Conservation (phyloP, 495 filamentous ascomycete species). For the Evernia prunastri region DNA sequence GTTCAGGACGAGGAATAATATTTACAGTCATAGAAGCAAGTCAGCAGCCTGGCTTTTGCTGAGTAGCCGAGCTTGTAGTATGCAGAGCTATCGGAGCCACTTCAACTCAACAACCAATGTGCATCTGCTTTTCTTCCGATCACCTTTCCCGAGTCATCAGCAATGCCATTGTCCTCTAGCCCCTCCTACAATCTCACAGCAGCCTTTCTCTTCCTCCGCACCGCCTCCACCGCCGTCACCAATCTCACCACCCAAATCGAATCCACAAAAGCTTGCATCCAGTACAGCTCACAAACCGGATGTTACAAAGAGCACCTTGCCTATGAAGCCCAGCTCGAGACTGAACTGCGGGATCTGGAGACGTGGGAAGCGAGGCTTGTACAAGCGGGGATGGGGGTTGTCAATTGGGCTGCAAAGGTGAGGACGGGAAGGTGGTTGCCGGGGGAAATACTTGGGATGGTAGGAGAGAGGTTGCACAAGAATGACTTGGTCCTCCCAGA, state of each 20-base stretch:
- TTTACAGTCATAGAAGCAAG: not conserved
- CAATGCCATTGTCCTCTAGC: not conserved
- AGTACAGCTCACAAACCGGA: not conserved
- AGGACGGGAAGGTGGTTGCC: constrained; percentile 14
- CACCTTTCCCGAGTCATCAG: not conserved
- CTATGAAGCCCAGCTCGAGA: not conserved
- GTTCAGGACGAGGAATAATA: constrained; percentile 46
- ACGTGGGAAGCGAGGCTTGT: constrained; percentile 14
- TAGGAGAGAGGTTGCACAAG: not conserved
- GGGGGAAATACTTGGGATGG: constrained; percentile 12
- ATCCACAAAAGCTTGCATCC: not conserved
- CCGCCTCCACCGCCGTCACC: constrained; percentile 15
- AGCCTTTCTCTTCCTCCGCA: constrained; percentile 18
- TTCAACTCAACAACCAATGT: not conserved
- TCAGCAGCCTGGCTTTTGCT: constrained; percentile 16
- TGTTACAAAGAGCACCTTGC: not conserved
- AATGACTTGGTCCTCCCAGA: not conserved
- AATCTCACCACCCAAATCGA: constrained; percentile 7
- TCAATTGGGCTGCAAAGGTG: constrained; percentile 8
- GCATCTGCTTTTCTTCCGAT: not conserved
- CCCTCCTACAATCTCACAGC: constrained; percentile 5
- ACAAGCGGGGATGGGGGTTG: constrained; percentile 5
- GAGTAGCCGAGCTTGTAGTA: not conserved
- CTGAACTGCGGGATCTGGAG: constrained; percentile 1
- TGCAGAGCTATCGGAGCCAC: not conserved